A percentile compares a stretch with the other conserved stretches of the same genome.
phyloP scores from a whole-genome alignment of 495 filamentous ascomycete genomes.

The Poronia punctata region DNA sequence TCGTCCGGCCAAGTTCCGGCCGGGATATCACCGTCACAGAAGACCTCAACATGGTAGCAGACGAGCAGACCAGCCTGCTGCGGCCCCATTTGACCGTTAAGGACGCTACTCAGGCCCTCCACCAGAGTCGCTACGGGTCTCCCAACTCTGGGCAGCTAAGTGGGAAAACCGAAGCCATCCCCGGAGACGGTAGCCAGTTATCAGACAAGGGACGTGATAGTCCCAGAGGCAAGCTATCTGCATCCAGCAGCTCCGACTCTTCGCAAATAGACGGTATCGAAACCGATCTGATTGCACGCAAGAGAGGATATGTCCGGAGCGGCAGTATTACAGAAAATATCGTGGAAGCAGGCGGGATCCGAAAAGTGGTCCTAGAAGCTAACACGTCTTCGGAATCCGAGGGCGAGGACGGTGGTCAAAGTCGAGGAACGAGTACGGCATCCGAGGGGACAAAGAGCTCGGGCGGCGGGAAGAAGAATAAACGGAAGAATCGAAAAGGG shows the following conservation, averaged over 20 bases:
- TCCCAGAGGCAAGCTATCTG: constrained; percentile 14
- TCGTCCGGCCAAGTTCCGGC: constrained; percentile 17
- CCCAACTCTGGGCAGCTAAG: constrained; percentile 32
- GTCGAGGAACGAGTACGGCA: constrained; percentile 4
- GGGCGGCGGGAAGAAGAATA: constrained; percentile 26
- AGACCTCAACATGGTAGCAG: constrained; percentile 16
- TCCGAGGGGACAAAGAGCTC: constrained; percentile 7
- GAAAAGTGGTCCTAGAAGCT: constrained; percentile 78
- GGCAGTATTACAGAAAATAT: constrained; percentile 88
- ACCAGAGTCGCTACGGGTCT: constrained; percentile 55
- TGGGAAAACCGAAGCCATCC: constrained; percentile 21
- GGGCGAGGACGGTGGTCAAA: constrained; percentile 9
- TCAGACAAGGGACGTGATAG: constrained; percentile 14
- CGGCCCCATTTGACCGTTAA: constrained; percentile 40
- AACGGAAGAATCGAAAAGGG: constrained; percentile 37
- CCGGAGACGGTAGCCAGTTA: constrained; percentile 15
- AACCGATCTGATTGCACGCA: constrained; percentile 20
- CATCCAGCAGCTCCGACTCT: constrained; percentile 4
- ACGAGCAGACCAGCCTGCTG: constrained; percentile 37
- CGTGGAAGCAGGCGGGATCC: constrained; percentile 71
- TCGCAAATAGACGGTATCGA: constrained; percentile 17
- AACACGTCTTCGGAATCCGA: constrained; percentile 43
- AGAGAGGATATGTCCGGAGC: constrained; percentile 58
- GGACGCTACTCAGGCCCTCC: constrained; percentile 62
- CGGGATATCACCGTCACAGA: constrained; percentile 12